Evolutionary conservation across 1,284 basidiomycete genomes (phyloP), one percentile per base, ranked within the genome.

Genomic region (Apiotrichum montevideense): DNA sequence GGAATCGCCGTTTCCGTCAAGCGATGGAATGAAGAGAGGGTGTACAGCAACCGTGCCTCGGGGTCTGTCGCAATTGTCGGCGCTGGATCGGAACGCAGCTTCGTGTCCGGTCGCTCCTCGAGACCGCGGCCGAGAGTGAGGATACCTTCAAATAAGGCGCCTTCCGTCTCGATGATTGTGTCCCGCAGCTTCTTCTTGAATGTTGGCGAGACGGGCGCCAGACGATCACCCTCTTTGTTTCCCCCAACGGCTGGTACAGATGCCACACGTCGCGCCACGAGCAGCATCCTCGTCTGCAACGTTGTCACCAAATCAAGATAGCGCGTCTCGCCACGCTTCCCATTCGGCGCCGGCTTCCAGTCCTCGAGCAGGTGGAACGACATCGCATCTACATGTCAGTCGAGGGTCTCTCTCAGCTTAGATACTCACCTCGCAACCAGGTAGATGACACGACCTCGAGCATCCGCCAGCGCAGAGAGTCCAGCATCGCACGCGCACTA

Each of bases 131-230:
- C 11, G 14, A 97, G 80, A 54, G 85, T 83, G 32, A 94, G 84
- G 49, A 98, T 79, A 0, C 95, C 95, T 66, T 98, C 92, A 47
- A 98, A 79, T 64, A 96, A 87, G 32, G 87, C 86, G 73, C 95
- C 93, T 35, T 96, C 71, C 1, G 87, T 84, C 69, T 98, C 93
- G 48, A 97, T 75, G 75, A 97, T 97, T 0, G 87, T 84, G 61
- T 87, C 88, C 29, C 86, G 87, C 68, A 98, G 87, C 77, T 88
- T 89, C 13, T 79, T 71, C 37, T 76, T 72, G 60, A 77, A 77
- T 13, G 67, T 69, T 9, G 61, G 35, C 0, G 76, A 63, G 3
- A 79, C 37, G 4, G 64, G 47, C 32, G 66, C 64, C 10, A 37
- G n/a, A 14, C 41, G 15, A 7, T 57, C 44, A 29, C 15, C 9